Base-by-base conservation (phyloP, 257 asterid species). In the Solanum bukasovii region DNA sequence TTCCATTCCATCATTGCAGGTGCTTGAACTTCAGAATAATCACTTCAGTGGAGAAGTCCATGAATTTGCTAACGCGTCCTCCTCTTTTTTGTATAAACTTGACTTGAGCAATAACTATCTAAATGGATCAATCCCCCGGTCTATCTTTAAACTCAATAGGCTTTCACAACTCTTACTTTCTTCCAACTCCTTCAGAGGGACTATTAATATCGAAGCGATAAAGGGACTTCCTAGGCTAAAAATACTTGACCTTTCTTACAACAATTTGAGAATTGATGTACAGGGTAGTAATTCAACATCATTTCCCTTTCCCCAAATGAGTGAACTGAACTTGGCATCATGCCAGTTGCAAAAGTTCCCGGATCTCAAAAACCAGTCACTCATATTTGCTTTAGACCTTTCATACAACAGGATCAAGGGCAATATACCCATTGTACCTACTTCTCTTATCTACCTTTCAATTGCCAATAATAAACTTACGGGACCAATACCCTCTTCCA, bases 371-470 rank as follows among this genome's bases (percentile, higher is more conserved):
- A 13, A 46, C 59, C 59, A 44, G 52, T 44, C 52, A 44, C 2
- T 44, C 52, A 44, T 44, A 0, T 0, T 12, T 44, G 52, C 52
- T 0, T 44, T 44, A 44, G 52, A 44, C 52, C 52, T 44, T 44
- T 44, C 52, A 44, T 12, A 44, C 52, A 44, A 91, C 89, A 87
- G n/a, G 11, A 91, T 93, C 75, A 67, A 40, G 1, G 94, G 93
- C 1, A 46, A 84, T 37, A 6, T 84, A 10, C 94, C 94, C n/a
- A 4, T 81, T 9, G 90, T 86, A 21, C 91, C 68, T 4, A 46
- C 2, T 23, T 12, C 20, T 5, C 49, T 84, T 40, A 4, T 18
- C 11, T 93, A 90, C 56, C 40, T 75, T 21, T 75, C 59, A 38
- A 68, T 31, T 88, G 38, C 84, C 84, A 71, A 71, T 46, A 86